Evolutionary conservation across 208 protist species (phyloP), one percentile per base, ranked within the genome.

Genomic region (Crithidia expoeki): DNA sequence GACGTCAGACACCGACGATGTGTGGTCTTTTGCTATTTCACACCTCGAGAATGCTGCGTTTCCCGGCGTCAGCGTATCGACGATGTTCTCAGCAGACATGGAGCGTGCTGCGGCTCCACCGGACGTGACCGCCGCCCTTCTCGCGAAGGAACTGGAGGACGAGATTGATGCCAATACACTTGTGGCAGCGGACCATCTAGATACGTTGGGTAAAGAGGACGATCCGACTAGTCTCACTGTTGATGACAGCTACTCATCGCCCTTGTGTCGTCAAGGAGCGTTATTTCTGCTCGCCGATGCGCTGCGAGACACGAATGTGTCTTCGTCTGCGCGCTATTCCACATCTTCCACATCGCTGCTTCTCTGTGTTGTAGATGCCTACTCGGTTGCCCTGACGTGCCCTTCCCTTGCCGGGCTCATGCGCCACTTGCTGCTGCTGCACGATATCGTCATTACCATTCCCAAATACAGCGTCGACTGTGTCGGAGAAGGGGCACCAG

Each of bases 401-500:
- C 14, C 40, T 21, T 70, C 55, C 7, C n/a, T 27, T 2, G 60
- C 68, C 12, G 74, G 27, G 5, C 69, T 80, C 10, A 40, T 69
- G 68, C 68, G 74, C 28, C 62, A 68, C 1, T 36, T 80, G 2
- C 38, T 80, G 5, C 57, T 80, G 11, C 27, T 80, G 50, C 57
- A 61, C 34, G 68, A 80, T 16, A 7, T 73, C 9, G 19, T 80
- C 1, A 58, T 44, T 4, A 30, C 55, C 6, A 47, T 72, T 12
- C 68, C 74, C 19, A 80, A 80, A 55, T 80, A 80, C 59, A 68
- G 51, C 56, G 14, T 74, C n/a, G 25, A 47, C 3, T 80, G 55
- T 11, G 63, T 46, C 1, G 74, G 34, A 4, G 74, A 72, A 28
- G 44, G 21, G 17, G 27, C 33, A 1, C n/a, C n/a, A n/a, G n/a